Conservation (phyloP, 305 asterid genomes). For the Fraxinus velutina region DNA sequence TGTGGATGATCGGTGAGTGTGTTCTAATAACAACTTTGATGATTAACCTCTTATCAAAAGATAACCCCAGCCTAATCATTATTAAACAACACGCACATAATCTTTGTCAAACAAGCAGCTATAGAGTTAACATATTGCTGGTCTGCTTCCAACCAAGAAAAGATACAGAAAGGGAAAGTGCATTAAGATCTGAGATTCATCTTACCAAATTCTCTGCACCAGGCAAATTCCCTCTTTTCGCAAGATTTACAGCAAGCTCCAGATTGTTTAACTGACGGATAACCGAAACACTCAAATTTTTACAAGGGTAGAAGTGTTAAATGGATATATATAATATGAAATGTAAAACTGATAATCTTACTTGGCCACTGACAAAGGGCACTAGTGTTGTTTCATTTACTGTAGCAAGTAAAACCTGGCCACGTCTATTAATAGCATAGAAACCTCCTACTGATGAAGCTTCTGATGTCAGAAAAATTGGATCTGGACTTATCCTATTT, state of each 20-base stretch:
- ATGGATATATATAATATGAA: conserved; percentile 8
- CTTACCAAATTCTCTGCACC: conserved; percentile 98
- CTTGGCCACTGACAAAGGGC: conserved; percentile 96
- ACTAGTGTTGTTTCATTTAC: conserved; percentile 89
- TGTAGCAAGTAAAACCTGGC: conserved; percentile 94
- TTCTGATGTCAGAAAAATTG: conserved; percentile 88
- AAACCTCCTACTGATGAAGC: conserved; percentile 95
- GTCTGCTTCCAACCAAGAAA: neutral
- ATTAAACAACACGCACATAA: conserved; percentile 5
- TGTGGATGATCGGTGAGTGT: neutral
- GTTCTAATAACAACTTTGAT: neutral
- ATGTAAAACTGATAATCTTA: conserved; percentile 35
- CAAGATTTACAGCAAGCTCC: conserved; percentile 98
- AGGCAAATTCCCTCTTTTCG: conserved; percentile 98
- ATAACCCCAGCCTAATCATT: conserved; percentile 5
- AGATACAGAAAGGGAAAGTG: neutral
- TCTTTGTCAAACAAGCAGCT: conserved; percentile 16
- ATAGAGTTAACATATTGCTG: conserved; percentile 6
- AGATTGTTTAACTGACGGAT: conserved; percentile 76
- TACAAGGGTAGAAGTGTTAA: neutral
- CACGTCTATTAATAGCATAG: conserved; percentile 93
- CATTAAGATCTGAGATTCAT: conserved; percentile 20
- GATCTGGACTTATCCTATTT: conserved; percentile 97
- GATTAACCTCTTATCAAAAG: neutral
- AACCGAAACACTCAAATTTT: conserved; percentile 19